Base-by-base conservation (phyloP, 148 eudicot species). In the Rheum nobile region DNA sequence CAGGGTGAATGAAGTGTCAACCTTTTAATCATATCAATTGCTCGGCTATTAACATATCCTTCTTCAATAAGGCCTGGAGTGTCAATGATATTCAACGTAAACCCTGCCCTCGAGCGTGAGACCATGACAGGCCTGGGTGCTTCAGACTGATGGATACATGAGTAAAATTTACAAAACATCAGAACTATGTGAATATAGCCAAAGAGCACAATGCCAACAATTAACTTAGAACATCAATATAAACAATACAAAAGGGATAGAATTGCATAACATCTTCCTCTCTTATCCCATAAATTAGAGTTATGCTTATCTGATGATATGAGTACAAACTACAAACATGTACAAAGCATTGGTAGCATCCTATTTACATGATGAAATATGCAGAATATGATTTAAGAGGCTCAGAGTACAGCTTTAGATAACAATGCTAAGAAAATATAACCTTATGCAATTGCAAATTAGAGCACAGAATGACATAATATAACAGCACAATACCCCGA, bases 51-150 rank as follows among this genome's bases (percentile, higher is more conserved):
- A 78, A 95, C 90, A 87, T 86, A 91, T 85, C 98, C 98, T 76
- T 95, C 98, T 85, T 95, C 98, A 67, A 95, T 89, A 41, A 95
- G 89, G 42, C 97, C 98, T 4, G 97, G 98, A 71, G 98, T 95
- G 79, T 95, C 98, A 57, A 95, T 88, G 46, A 95, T 85, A 82
- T 88, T 95, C 80, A 95, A 82, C 31, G 97, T 95, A 78, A 95
- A 91, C 44, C 91, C 98, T 32, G 90, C 87, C 71, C 90, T 84
- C 39, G 89, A 55, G 14, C 98, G 90, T 71, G 98, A 95, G 79
- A 95, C 91, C 87, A 95, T 90, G 81, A 88, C 85, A 65, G 98
- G 97, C 55, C 98, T 81, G 71, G 89, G 84, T 75, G 80, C 90
- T 79, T 94, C 98, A 47, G 97, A 88, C 98, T 95, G 82, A 74